Conservation (phyloP, 495 filamentous ascomycete species). For the Glutinoglossum americanum region DNA sequence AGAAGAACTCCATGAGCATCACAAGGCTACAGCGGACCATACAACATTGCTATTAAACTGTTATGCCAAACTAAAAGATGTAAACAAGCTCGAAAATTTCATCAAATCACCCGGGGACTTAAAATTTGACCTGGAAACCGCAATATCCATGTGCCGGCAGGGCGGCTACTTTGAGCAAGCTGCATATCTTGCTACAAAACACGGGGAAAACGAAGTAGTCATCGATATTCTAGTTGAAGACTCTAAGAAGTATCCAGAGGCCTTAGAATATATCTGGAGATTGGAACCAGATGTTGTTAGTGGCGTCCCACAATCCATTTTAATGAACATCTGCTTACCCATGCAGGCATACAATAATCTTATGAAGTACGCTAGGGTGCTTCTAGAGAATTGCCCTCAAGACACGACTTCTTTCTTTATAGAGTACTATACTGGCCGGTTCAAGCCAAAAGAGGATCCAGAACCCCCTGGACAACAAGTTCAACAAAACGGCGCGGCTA, state of each 20-base stretch:
- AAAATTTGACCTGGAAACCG: slow-evolving; percentile 92
- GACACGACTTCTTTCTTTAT: slow-evolving; percentile 72
- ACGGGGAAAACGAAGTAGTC: slow-evolving; percentile 81
- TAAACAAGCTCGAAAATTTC: slow-evolving; percentile 83
- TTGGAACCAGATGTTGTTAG: slow-evolving; percentile 62
- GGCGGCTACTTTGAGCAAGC: slow-evolving; percentile 96
- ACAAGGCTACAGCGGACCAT: slow-evolving; percentile 85
- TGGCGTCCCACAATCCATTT: slow-evolving; percentile 5
- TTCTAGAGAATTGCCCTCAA: slow-evolving; percentile 63
- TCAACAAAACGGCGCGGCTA: slow-evolving; percentile 36
- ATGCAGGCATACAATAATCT: slow-evolving; percentile 61
- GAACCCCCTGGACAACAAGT: slow-evolving; percentile 26
- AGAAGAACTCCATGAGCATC: slow-evolving; percentile 87
- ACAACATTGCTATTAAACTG: slow-evolving; percentile 89
- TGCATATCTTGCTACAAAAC: slow-evolving; percentile 83
- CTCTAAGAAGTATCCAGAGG: slow-evolving; percentile 68
- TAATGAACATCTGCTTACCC: slow-evolving; percentile 11
- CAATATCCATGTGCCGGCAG: slow-evolving; percentile 93
- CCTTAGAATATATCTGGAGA: slow-evolving; percentile 75
- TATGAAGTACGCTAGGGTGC: slow-evolving; percentile 85
- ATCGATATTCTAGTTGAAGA: slow-evolving; percentile 92
- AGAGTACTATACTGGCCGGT: slow-evolving; percentile 77
- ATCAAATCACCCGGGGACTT: slow-evolving; percentile 89
- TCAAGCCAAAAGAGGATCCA: slow-evolving; percentile 45
- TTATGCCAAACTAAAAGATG: slow-evolving; percentile 93